Base-by-base conservation (phyloP, 495 filamentous ascomycete genomes). In the Sporormia fimetaria region DNA sequence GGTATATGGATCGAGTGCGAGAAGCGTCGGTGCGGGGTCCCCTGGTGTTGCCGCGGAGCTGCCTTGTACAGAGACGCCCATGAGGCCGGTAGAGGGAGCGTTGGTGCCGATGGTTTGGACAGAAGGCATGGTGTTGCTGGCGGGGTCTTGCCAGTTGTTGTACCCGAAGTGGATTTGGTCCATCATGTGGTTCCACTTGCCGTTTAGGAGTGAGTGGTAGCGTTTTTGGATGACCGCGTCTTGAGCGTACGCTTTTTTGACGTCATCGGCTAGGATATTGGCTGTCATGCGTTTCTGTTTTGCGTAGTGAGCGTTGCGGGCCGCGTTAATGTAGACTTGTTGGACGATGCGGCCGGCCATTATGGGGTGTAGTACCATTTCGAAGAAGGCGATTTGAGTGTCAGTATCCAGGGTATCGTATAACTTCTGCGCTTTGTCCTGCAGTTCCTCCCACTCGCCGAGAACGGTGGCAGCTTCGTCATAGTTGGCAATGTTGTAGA, bases 161-260 rank as follows among this genome's bases (percentile, higher is more conserved):
- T 71, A 71, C 2, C 70, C 67, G 39, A 69, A 51, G 36, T 74
- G 70, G 4, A 68, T 59, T 40, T 74, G 70, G 49, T 80, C 76
- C 58, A 82, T 73, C 58, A 85, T 77, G 55, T 78, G 73, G 56
- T 70, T 74, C 80, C 81, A 86, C 60, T 83, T 84, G 0, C 80
- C 80, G 32, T 64, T 63, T 0, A 83, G 55, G 12, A 84, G 59
- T 2, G 59, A 58, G 54, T 83, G 73, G 59, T 80, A 84, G 31
- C 67, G 59, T 25, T 48, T 48, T 24, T 48, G 44, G 18, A 48
- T 37, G 1, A 48, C 44, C 33, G 65, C 57, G 5, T 75, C 80
- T 6, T 83, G 66, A n/a, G 67, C 61, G 27, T 67, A 67, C 49
- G 83, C 78, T 12, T 68, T 65, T 20, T 76, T 62, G 32, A 81